A percentile compares a stretch with the other conserved stretches of the same genome.
Conservation (phyloP, 768 basidiomycete species). For the Boletus rex-veris region DNA sequence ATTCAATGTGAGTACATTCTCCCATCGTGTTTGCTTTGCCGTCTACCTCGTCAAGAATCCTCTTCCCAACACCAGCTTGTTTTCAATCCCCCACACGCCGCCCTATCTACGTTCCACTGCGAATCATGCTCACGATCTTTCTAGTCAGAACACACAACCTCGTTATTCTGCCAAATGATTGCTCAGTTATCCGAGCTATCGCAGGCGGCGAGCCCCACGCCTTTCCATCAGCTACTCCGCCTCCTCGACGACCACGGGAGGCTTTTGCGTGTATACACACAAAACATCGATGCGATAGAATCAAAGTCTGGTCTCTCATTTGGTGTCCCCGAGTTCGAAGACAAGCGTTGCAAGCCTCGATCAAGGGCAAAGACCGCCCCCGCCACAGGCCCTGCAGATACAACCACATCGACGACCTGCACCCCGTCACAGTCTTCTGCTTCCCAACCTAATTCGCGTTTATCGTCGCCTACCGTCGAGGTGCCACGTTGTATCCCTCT, state of each 20-base stretch:
- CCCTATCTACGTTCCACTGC: neutral
- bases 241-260: slow-evolving; percentile 70
- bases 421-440: slow-evolving; percentile 15
- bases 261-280: slow-evolving; percentile 85
- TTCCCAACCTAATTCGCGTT: slow-evolving; percentile 33
- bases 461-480: slow-evolving; percentile 51
- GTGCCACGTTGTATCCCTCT: slow-evolving; percentile 84
- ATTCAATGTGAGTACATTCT: slow-evolving; percentile 59
- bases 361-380: slow-evolving; percentile 40
- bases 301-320: slow-evolving; percentile 82
- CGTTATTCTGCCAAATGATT: slow-evolving; percentile 86
- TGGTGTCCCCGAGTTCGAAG: slow-evolving; percentile 72
- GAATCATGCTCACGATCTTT: slow-evolving; percentile 20
- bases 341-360: slow-evolving; percentile 51
- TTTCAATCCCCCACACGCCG: neutral
- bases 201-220: slow-evolving; percentile 67
- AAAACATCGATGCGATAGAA: slow-evolving; percentile 92
- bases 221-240: slow-evolving; percentile 76
- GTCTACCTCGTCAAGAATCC: neutral
- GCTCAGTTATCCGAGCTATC: slow-evolving; percentile 75
- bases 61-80: neutral
- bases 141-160: slow-evolving; percentile 72
- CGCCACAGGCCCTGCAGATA: slow-evolving; percentile 12
- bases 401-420: slow-evolving; percentile 6
- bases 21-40: slow-evolving; percentile 2